Evolutionary conservation across 2,329 filamentous ascomycete species (phyloP), one percentile per base, ranked within the genome.

Genomic region (Rutstroemia sydowiana): DNA sequence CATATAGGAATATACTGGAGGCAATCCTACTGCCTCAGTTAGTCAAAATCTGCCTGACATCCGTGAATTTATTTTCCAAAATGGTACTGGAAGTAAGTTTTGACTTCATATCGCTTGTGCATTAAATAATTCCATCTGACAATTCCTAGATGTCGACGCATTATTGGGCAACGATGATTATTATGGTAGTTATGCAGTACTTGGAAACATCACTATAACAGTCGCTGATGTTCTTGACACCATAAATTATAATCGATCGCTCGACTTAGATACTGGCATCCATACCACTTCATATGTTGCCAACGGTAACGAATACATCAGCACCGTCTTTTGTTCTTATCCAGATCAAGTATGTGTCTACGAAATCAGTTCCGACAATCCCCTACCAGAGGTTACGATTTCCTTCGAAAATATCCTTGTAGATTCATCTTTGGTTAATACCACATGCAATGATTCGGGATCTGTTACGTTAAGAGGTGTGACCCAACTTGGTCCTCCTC

Each of bases 181-280:
- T 36, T 77, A 75, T 48, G 75, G 75, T 11, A 69, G 68, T 3
- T 77, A 73, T 54, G 68, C 68, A 48, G 73, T 75, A 1, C 61
- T 76, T 0, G 75, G 69, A 0, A 77, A 77, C 51, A 49, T 78
- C 1, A 71, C 68, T 0, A 65, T 78, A 0, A 49, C 56, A 0
- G 63, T 76, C 3, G 62, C 64, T 0, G 66, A 63, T 3, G 52
- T 71, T 0, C 54, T 50, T 3, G 51, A 63, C 1, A 59, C 62
- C 7, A 60, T 59, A 3, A 62, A 59, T 3, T 76, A 75, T 49
- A 69, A 63, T n/a, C 59, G 74, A 10, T 65, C 61, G 1, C 65
- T 78, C 5, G 70, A 78, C 52, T 58, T 78, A 3, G 59, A 59
- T 3, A 73, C 67, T 1, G 75, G 74, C 1, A 47, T 76, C 1